phyloP scores from a whole-genome alignment of 2,329 filamentous ascomycete species.

The Fonsecaea multimorphosa region DNA sequence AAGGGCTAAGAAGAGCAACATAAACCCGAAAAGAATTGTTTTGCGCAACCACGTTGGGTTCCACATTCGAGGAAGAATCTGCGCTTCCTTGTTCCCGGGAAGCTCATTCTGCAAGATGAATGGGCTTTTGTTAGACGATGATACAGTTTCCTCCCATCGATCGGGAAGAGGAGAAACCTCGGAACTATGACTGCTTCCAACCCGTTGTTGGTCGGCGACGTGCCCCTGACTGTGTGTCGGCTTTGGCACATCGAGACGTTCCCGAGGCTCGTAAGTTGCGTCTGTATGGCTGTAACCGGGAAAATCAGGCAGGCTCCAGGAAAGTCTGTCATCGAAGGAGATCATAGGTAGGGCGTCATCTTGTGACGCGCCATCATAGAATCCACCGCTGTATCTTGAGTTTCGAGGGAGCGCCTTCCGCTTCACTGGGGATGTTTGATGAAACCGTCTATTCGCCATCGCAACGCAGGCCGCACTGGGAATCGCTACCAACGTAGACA shows the following conservation, averaged over 20 bases:
- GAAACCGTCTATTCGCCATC: neutral
- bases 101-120: neutral
- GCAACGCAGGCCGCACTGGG: neutral
- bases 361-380: neutral
- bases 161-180: neutral
- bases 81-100: neutral
- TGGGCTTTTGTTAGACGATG: neutral
- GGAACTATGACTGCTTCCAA: neutral
- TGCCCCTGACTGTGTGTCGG: neutral
- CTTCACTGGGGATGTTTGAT: constrained; percentile 10
- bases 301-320: neutral
- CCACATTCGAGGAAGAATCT: neutral
- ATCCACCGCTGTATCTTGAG: constrained; percentile 4
- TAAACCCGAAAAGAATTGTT: constrained; percentile 1
- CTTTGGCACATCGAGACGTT: neutral
- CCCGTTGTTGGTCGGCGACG: neutral
- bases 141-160: neutral
- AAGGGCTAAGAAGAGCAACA: constrained; percentile 11
- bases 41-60: constrained; percentile 11
- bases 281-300: neutral
- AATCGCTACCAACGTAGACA: neutral
- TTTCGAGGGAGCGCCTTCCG: constrained; percentile 2
- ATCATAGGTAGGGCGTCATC: neutral
- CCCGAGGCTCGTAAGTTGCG: neutral
- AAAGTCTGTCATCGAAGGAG: neutral